phyloP scores from a whole-genome alignment of 352 stramenopile genomes.

The Phytophthora hibernalis region DNA sequence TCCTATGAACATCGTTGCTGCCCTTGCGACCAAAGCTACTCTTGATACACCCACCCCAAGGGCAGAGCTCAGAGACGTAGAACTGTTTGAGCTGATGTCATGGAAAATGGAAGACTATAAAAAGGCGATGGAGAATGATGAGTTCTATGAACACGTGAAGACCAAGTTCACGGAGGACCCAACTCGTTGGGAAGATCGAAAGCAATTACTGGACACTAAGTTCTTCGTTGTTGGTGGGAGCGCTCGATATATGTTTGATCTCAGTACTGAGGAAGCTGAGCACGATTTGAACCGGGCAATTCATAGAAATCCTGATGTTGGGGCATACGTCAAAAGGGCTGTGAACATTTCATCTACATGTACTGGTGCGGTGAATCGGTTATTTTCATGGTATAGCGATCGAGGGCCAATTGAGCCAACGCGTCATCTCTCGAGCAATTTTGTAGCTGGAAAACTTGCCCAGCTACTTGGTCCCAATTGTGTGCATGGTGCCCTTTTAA shows the following conservation, averaged over 20 bases:
- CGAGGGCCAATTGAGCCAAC: not conserved
- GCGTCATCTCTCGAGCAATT: not conserved
- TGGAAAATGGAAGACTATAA: conserved; percentile 20
- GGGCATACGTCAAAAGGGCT: not conserved
- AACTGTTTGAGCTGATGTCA: conserved; percentile 12
- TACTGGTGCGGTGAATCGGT: conserved; percentile 9
- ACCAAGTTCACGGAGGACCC: conserved; percentile 10
- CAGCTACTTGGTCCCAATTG: not conserved
- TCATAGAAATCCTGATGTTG: not conserved
- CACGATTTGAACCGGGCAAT: conserved; percentile 2
- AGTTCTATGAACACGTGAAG: conserved; percentile 18
- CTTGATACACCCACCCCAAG: not conserved
- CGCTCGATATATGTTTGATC: conserved; percentile 13
- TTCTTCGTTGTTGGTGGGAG: conserved; percentile 15
- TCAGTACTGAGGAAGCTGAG: not conserved
- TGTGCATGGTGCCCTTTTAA: not conserved
- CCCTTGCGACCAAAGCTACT: not conserved
- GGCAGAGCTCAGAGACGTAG: not conserved
- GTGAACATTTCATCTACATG: not conserved
- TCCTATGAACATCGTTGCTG: not conserved
- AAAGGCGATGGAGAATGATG: conserved; percentile 3
- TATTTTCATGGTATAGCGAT: conserved; percentile 16
- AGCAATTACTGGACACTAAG: conserved; percentile 16
- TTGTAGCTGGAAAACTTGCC: conserved; percentile 2
- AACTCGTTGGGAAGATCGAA: conserved; percentile 7